These are phyloP conservation scores for Exserohilum rostratum DNA, from an alignment of 2,329 filamentous ascomycete species.

Conservation along the genomic window DNA sequence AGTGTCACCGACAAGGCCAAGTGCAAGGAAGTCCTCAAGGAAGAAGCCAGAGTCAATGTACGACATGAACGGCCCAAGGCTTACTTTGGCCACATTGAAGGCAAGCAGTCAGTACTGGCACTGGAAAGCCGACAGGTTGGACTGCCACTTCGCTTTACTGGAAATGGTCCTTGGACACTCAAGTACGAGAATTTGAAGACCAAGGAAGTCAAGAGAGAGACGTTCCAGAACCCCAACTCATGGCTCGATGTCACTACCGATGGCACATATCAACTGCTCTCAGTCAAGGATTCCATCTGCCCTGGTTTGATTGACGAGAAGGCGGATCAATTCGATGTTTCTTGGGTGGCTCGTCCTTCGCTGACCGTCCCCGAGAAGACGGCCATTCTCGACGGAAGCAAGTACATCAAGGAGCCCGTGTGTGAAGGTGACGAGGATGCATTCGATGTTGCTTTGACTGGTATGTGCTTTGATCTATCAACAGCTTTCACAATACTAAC, in stretches of 20 bases:
- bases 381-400: constrained; percentile 59
- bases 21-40: constrained; percentile 84
- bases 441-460: constrained; percentile 79
- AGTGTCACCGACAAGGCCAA: constrained; percentile 85
- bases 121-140: constrained; percentile 76
- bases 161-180: constrained; percentile 83
- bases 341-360: constrained; percentile 82
- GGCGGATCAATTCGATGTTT: constrained; percentile 77
- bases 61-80: constrained; percentile 86
- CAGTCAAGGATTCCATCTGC: constrained; percentile 79
- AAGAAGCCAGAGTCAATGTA: constrained; percentile 84
- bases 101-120: constrained; percentile 74
- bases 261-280: constrained; percentile 80
- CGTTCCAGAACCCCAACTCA: constrained; percentile 67
- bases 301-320: constrained; percentile 78
- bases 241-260: constrained; percentile 67
- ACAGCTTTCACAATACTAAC: constrained; percentile 17
- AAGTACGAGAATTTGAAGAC: constrained; percentile 72
- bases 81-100: constrained; percentile 84
- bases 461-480: constrained; percentile 54
- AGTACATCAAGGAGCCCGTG: constrained; percentile 77
- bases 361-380: constrained; percentile 70
- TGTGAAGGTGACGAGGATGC: constrained; percentile 95
- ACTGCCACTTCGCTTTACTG: constrained; percentile 83
- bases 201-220: constrained; percentile 54